Conservation (phyloP, 78 protist species). For the Emiliania huxleyi region DNA sequence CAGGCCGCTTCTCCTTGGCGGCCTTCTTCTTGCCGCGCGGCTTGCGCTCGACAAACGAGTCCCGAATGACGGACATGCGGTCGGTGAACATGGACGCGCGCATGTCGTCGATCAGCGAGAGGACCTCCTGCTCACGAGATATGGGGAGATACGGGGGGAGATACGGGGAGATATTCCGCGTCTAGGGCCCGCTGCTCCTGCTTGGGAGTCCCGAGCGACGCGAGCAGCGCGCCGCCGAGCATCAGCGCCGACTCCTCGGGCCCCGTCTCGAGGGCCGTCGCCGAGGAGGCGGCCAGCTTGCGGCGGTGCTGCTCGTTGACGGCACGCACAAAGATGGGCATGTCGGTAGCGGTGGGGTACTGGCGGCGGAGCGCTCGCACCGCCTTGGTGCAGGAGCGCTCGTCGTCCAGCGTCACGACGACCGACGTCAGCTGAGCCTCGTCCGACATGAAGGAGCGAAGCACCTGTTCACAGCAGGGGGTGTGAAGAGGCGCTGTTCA, state of each 20-base stretch:
- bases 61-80: neutral
- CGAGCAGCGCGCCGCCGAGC: neutral
- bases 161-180: too few species aligned
- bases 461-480: too few species aligned
- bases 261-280: neutral
- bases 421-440: neutral
- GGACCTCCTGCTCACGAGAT: too few species aligned
- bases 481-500: too few species aligned
- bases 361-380: neutral
- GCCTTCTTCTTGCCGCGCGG: neutral
- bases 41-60: neutral
- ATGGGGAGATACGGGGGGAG: too few species aligned
- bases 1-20: too few species aligned
- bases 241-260: neutral
- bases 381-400: neutral
- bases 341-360: neutral
- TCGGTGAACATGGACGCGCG: neutral
- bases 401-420: neutral
- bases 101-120: neutral
- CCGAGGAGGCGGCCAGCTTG: neutral
- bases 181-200: neutral
- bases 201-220: neutral
- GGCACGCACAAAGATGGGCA: neutral
- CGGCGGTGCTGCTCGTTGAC: neutral
- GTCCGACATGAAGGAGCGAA: neutral